Evolutionary conservation across 2,329 filamentous ascomycete genomes (phyloP).

Genomic region (Aspergillus floridensis): DNA sequence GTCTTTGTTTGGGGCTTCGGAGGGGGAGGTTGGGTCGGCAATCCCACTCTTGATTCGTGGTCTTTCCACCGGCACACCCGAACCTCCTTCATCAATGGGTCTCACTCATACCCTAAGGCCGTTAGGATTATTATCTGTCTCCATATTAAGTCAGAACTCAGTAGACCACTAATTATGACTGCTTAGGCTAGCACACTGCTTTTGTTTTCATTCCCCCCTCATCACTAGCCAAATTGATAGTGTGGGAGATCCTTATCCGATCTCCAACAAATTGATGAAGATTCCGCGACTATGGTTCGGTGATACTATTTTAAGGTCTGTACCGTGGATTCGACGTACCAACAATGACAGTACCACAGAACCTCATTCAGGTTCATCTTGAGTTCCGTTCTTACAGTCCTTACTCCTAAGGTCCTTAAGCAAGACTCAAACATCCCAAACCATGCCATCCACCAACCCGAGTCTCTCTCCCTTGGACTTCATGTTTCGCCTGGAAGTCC

Average conservation of each 20-base stretch:
- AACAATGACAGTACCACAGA: conserved; percentile 4
- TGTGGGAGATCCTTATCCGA: conserved; percentile 1
- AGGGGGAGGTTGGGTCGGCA: not conserved
- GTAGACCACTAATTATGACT: no score
- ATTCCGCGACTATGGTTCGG: not conserved
- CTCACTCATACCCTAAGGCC: not conserved
- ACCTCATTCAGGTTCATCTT: not conserved
- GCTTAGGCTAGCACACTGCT: not conserved
- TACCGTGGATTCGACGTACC: conserved; percentile 5
- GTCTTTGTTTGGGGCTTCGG: not conserved
- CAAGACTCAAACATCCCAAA: conserved; percentile 2
- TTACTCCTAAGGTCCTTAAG: not conserved
- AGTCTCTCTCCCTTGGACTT: not conserved
- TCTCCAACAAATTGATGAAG: not conserved
- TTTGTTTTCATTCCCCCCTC: not conserved
- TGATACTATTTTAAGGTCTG: conserved; percentile 12
- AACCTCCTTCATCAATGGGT: not conserved
- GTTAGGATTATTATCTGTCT: not conserved
- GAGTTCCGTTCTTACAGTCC: not conserved
- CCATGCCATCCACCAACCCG: not conserved
- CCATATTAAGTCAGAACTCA: no score
- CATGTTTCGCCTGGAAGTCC: not conserved
- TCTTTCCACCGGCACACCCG: not conserved
- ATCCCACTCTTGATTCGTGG: not conserved
- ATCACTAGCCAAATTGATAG: not conserved